Conservation (phyloP, 176 grass and related monocot genomes). For the Zoysia pacifica region DNA sequence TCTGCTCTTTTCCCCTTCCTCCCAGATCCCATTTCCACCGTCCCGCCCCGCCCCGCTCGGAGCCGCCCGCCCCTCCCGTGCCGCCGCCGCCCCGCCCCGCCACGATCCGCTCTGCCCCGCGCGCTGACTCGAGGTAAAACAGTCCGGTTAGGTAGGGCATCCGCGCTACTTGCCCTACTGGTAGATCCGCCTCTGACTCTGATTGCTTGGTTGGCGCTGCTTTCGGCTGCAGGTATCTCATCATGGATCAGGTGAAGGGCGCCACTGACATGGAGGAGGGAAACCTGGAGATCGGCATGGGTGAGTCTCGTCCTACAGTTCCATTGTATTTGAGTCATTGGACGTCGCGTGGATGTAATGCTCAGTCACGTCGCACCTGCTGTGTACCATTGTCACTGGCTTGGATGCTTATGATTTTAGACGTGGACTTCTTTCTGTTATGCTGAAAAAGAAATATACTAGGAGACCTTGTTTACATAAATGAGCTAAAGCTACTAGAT, state of each 20-base stretch:
- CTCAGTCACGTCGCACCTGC: background rate
- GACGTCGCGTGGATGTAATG: background rate
- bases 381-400: background rate
- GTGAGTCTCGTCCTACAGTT: conserved; percentile 33
- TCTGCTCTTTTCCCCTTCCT: too few species aligned
- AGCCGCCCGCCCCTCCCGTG: too few species aligned
- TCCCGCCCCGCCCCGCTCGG: too few species aligned
- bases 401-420: background rate
- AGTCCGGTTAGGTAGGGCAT: too few species aligned
- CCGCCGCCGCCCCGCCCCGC: too few species aligned
- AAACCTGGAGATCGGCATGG: conserved; percentile 77
- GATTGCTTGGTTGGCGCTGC: background rate
- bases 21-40: too few species aligned
- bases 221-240: conserved; percentile 48
- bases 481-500: background rate
- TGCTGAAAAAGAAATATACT: background rate
- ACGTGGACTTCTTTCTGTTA: background rate
- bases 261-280: conserved; percentile 67
- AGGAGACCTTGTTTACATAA: background rate
- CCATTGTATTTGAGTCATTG: background rate
- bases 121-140: too few species aligned
- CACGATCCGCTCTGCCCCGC: too few species aligned
- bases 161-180: too few species aligned
- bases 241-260: conserved; percentile 75
- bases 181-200: background rate